Conservation (phyloP, 352 stramenopile genomes). For the Phytophthora cactorum region DNA sequence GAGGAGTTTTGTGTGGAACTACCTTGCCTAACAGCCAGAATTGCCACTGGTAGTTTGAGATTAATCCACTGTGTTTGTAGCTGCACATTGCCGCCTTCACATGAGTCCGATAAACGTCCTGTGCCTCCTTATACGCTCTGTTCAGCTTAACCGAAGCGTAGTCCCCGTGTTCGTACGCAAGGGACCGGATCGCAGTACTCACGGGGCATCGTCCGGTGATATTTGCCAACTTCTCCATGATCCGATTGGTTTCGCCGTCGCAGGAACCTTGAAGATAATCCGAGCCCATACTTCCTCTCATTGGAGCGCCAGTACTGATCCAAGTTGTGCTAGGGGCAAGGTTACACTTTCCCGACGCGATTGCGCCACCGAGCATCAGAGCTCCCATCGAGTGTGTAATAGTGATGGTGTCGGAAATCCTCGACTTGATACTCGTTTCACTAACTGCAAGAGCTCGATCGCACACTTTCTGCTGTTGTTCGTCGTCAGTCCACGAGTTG, state of each 20-base stretch:
- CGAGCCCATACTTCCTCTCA: conserved; percentile 43
- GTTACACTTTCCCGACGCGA: conserved; percentile 14
- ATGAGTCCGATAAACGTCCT: conserved; percentile 29
- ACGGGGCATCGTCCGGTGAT: conserved; percentile 20
- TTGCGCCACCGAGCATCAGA: conserved; percentile 6
- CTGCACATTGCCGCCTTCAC: conserved; percentile 31
- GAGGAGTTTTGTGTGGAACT: conserved; percentile 33
- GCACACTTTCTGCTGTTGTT: conserved; percentile 31
- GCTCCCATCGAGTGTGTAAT: conserved; percentile 42
- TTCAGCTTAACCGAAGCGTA: conserved; percentile 26
- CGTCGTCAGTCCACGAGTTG: conserved; percentile 29
- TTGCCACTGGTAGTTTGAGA: conserved; percentile 26
- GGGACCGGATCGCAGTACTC: conserved; percentile 25
- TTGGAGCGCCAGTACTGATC: conserved; percentile 31
- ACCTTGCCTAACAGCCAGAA: conserved; percentile 13
- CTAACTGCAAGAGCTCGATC: conserved; percentile 7
- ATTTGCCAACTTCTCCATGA: conserved; percentile 27
- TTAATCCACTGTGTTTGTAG: conserved; percentile 27
- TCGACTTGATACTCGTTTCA: conserved; percentile 6
- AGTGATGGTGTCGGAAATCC: conserved; percentile 31
- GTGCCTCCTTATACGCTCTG: conserved; percentile 31
- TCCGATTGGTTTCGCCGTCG: conserved; percentile 18
- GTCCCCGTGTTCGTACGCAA: conserved; percentile 34
- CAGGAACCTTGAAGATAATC: conserved; percentile 40
- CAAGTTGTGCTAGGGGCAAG: conserved; percentile 27